phyloP scores from a whole-genome alignment of 352 stramenopile species.

The Phytopythium mirpurense region DNA sequence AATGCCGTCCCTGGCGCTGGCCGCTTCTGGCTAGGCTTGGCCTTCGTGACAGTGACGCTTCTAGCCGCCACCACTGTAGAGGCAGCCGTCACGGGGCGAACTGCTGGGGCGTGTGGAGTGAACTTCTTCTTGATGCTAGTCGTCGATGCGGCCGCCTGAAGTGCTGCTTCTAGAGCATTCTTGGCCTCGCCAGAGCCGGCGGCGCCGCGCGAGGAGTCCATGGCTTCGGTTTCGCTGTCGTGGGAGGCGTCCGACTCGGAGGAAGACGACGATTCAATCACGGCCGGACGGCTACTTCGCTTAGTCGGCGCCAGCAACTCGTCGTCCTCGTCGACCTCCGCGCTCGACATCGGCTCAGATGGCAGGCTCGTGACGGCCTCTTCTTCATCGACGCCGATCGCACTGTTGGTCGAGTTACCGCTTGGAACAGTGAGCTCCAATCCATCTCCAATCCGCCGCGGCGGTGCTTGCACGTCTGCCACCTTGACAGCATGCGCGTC shows the following conservation, averaged over 20 bases:
- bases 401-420: background rate
- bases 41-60: conserved; percentile 10
- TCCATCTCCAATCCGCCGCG: background rate
- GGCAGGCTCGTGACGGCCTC: conserved; percentile 4
- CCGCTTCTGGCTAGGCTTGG: background rate
- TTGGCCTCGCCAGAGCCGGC: conserved; percentile 5
- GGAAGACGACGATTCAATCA: conserved; percentile 16
- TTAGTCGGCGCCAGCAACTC: conserved; percentile 14
- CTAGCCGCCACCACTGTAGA: conserved; percentile 1
- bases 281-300: conserved; percentile 8
- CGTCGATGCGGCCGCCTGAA: conserved; percentile 27
- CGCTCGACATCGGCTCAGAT: background rate
- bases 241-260: conserved; percentile 13
- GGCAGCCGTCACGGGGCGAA: background rate
- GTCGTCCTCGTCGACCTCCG: conserved; percentile 12
- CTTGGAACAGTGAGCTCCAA: background rate
- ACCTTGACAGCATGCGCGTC: background rate
- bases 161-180: conserved; percentile 56
- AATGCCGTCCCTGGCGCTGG: background rate
- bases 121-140: conserved; percentile 5
- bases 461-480: background rate
- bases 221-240: conserved; percentile 24
- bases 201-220: conserved; percentile 8
- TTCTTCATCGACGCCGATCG: conserved; percentile 13
- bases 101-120: background rate